phyloP scores from a whole-genome alignment of 805 yeast species.

The Novakomyces olei region DNA sequence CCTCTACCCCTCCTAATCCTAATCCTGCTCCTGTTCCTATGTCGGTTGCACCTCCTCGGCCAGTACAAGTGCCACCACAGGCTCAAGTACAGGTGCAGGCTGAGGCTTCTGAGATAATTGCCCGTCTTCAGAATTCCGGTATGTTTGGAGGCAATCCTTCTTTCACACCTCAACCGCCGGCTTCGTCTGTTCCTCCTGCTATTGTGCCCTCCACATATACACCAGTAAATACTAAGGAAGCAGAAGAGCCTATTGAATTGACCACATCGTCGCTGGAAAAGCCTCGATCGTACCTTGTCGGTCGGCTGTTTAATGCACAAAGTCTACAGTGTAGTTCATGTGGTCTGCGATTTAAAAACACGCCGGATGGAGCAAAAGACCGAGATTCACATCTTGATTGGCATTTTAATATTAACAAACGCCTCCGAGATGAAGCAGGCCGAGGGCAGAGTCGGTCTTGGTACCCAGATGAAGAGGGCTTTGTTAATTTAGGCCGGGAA shows the following conservation, averaged over 20 bases:
- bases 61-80: background rate
- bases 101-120: no score
- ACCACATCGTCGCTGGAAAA: conserved; percentile 5
- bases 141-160: no score
- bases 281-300: conserved; percentile 16
- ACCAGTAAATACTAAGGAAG: background rate
- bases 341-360: conserved; percentile 59
- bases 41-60: background rate
- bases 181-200: no score
- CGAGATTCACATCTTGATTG: conserved; percentile 68
- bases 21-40: background rate
- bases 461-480: conserved; percentile 51
- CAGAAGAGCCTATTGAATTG: background rate
- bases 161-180: no score
- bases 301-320: conserved; percentile 30
- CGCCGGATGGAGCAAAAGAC: conserved; percentile 29
- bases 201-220: no score
- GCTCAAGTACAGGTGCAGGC: background rate
- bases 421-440: conserved; percentile 28
- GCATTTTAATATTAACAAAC: conserved; percentile 84
- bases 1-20: background rate
- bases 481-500: conserved; percentile 15
- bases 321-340: conserved; percentile 74
- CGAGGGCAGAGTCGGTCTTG: conserved; percentile 51
- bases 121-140: no score